Conservation (phyloP, 1,139 yeast genomes). For the Debaryomyces nepalensis region DNA sequence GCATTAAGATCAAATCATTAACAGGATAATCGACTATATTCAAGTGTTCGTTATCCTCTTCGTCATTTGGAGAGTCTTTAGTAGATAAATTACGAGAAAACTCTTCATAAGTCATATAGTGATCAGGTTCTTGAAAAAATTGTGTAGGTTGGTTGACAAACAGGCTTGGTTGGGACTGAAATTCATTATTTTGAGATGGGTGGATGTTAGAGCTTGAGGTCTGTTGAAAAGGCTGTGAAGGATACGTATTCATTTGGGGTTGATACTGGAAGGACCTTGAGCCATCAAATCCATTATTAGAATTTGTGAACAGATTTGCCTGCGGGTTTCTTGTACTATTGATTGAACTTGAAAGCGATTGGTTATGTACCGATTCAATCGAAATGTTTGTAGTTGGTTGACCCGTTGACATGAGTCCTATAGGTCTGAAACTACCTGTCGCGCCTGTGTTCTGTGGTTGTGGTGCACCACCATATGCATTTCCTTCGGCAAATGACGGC, state of each 20-base stretch:
- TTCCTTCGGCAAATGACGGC: slow-evolving; percentile 27
- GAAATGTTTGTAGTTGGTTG: slow-evolving; percentile 55
- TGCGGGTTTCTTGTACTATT: slow-evolving; percentile 6
- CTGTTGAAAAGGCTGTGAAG: neutral
- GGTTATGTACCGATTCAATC: slow-evolving; percentile 45
- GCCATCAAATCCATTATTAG: slow-evolving; percentile 4
- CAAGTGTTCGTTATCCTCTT: slow-evolving; percentile 54
- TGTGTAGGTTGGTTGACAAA: neutral
- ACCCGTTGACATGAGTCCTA: slow-evolving; percentile 35
- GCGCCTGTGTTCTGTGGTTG: slow-evolving; percentile 18
- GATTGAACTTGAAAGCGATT: slow-evolving; percentile 12
- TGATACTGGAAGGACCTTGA: slow-evolving; percentile 7
- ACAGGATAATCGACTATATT: slow-evolving; percentile 87
- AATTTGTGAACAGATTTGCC: slow-evolving; percentile 4
- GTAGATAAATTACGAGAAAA: slow-evolving; percentile 39
- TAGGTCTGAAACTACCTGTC: slow-evolving; percentile 22
- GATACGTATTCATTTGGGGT: slow-evolving; percentile 2
- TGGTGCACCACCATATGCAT: slow-evolving; percentile 11
- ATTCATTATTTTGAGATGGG: neutral
- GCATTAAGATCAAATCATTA: slow-evolving; percentile 78
- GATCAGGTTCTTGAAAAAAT: slow-evolving; percentile 39
- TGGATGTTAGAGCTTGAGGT: neutral
- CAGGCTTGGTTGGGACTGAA: neutral
- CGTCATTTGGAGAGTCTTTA: slow-evolving; percentile 28
- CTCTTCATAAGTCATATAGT: slow-evolving; percentile 51